These are phyloP conservation scores for Candida saitoana DNA, from an alignment of 805 yeast species.

Conservation along the genomic window DNA sequence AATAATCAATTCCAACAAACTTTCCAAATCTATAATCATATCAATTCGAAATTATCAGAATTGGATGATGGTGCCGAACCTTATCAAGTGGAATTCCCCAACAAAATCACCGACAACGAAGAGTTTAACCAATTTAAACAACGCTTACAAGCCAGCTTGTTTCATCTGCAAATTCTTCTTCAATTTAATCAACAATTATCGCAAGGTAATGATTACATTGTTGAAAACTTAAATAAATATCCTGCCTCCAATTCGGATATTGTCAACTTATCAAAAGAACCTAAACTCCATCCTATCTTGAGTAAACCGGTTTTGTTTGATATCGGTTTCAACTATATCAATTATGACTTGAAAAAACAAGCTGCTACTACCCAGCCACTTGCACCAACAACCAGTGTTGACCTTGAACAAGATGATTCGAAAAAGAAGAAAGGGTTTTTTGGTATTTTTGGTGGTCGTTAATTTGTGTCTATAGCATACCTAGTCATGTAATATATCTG, in stretches of 20 bases:
- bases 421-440: constrained; percentile 57
- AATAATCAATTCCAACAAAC: constrained; percentile 43
- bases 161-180: constrained; percentile 42
- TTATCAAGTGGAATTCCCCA: constrained; percentile 39
- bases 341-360: constrained; percentile 36
- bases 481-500: no score
- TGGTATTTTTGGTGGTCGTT: constrained; percentile 61
- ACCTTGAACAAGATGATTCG: constrained; percentile 23
- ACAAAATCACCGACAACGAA: constrained; percentile 35
- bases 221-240: constrained; percentile 43
- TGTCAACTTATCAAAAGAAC: constrained; percentile 19
- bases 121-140: constrained; percentile 23
- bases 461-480: background rate
- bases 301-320: constrained; percentile 91
- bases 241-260: constrained; percentile 26
- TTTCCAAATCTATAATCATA: constrained; percentile 35
- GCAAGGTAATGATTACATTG: constrained; percentile 21
- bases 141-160: constrained; percentile 14
- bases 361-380: constrained; percentile 12
- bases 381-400: constrained; percentile 10
- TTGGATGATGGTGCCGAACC: constrained; percentile 10
- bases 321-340: constrained; percentile 78
- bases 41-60: constrained; percentile 16
- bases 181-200: constrained; percentile 26
- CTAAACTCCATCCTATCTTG: constrained; percentile 52